phyloP scores from a whole-genome alignment of 495 filamentous ascomycete genomes.

The Podospora didyma region DNA sequence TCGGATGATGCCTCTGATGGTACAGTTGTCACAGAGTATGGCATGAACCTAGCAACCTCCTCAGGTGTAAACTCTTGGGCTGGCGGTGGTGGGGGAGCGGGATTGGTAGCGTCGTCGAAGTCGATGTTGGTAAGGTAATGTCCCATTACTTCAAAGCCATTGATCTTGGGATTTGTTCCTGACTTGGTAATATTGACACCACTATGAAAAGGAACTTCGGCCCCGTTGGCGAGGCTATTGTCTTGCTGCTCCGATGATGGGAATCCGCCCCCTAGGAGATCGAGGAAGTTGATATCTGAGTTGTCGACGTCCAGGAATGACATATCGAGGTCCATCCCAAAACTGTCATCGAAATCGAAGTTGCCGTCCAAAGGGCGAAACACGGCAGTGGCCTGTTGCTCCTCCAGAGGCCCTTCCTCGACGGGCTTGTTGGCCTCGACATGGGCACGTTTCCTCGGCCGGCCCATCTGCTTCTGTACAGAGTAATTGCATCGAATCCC shows the following conservation, averaged over 20 bases:
- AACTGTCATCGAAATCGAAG: constrained; percentile 19
- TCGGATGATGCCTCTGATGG: background rate
- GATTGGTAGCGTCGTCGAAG: constrained; percentile 7
- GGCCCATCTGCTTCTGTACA: constrained; percentile 58
- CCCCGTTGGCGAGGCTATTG: too few species aligned
- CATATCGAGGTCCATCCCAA: constrained; percentile 28
- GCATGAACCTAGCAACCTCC: constrained; percentile 8
- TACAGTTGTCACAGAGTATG: background rate
- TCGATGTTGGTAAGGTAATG: constrained; percentile 11
- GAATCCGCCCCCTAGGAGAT: constrained; percentile 19
- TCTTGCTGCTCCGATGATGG: too few species aligned
- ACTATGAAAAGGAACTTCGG: too few species aligned
- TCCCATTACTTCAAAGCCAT: too few species aligned
- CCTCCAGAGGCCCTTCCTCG: background rate
- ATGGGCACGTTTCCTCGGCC: constrained; percentile 53
- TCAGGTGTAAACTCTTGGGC: constrained; percentile 11
- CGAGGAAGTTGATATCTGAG: constrained; percentile 28
- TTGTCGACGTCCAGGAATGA: constrained; percentile 32
- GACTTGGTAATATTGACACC: too few species aligned
- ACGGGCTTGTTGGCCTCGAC: constrained; percentile 23
- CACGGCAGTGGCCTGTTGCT: background rate
- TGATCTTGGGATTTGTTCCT: too few species aligned
- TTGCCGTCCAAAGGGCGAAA: background rate
- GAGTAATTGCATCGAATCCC: constrained; percentile 55
- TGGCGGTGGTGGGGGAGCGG: background rate